phyloP scores from a whole-genome alignment of 371 early-diverging fungal species.

The Circinella minor region DNA sequence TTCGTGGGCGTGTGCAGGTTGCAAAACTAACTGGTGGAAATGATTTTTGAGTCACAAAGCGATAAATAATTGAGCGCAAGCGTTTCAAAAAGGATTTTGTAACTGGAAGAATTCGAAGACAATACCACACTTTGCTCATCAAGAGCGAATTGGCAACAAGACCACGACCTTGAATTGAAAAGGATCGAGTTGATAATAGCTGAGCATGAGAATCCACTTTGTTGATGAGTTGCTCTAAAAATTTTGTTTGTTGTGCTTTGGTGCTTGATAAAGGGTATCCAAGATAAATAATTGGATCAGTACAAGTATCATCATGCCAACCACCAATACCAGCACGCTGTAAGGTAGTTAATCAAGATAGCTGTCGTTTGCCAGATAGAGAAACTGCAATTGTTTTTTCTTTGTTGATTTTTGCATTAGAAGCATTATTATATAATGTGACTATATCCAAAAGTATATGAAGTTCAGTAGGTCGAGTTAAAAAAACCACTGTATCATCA shows the following conservation, averaged over 20 bases:
- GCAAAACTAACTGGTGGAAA: slow-evolving; percentile 10
- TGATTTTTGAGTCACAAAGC: neutral
- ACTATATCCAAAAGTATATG: neutral
- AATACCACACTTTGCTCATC: slow-evolving; percentile 10
- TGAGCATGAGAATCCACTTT: too few relatives aligned
- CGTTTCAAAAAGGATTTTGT: neutral
- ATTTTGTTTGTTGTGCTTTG: too few relatives aligned
- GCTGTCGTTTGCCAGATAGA: neutral
- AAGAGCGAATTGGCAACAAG: slow-evolving; percentile 7
- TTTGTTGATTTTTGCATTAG: neutral
- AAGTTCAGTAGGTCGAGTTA: neutral
- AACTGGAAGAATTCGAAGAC: neutral
- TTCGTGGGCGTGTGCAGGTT: slow-evolving; percentile 1
- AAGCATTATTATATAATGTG: neutral
- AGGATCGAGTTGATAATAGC: neutral
- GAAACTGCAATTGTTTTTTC: neutral
- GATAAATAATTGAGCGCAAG: neutral
- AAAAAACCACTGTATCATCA: slow-evolving; percentile 19
- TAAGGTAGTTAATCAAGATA: too few relatives aligned
- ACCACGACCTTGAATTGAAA: slow-evolving; percentile 5
- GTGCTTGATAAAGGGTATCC: too few relatives aligned
- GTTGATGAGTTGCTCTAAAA: too few relatives aligned
- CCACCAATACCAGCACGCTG: too few relatives aligned
- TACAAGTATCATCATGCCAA: too few relatives aligned
- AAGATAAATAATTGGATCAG: too few relatives aligned